phyloP scores from a whole-genome alignment of 2,329 filamentous ascomycete species.

The Phyllosticta ampelicida region DNA sequence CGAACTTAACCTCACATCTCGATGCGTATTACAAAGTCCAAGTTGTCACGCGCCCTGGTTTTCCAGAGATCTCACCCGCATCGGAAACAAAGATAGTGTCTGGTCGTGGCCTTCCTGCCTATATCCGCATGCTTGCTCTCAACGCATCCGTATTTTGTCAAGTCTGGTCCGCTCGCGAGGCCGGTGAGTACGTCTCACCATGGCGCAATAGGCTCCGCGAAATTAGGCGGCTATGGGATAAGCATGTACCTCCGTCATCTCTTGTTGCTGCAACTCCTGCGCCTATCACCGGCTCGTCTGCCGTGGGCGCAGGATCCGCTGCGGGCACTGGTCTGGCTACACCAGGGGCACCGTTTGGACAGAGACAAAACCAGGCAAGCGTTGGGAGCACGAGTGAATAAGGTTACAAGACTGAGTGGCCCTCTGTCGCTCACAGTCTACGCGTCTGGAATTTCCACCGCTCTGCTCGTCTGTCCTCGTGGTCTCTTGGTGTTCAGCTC shows the following conservation, averaged over 20 bases:
- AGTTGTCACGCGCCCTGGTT: slow-evolving; percentile 76
- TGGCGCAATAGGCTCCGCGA: slow-evolving; percentile 82
- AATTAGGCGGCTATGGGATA: slow-evolving; percentile 71
- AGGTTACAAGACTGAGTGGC: background rate
- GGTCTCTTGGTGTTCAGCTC: background rate
- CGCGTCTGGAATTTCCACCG: background rate
- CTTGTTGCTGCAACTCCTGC: slow-evolving; percentile 14
- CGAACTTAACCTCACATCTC: slow-evolving; percentile 14
- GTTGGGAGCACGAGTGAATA: background rate
- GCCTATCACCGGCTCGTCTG: slow-evolving; percentile 16
- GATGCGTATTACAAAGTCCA: slow-evolving; percentile 74
- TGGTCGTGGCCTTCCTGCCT: slow-evolving; percentile 67
- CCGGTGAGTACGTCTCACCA: slow-evolving; percentile 73
- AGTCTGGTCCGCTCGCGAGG: slow-evolving; percentile 72
- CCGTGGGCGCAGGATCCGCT: slow-evolving; percentile 13
- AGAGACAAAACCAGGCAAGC: background rate
- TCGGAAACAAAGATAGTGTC: slow-evolving; percentile 83
- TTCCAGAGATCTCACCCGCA: slow-evolving; percentile 84
- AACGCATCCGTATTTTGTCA: slow-evolving; percentile 89
- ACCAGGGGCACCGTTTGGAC: slow-evolving; percentile 11
- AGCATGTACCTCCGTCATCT: slow-evolving; percentile 29
- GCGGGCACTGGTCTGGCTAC: slow-evolving; percentile 12
- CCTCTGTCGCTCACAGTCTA: background rate
- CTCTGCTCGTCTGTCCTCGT: background rate
- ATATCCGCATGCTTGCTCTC: slow-evolving; percentile 78